Base-by-base conservation (phyloP, 768 basidiomycete species). In the Lentinula lateritia region DNA sequence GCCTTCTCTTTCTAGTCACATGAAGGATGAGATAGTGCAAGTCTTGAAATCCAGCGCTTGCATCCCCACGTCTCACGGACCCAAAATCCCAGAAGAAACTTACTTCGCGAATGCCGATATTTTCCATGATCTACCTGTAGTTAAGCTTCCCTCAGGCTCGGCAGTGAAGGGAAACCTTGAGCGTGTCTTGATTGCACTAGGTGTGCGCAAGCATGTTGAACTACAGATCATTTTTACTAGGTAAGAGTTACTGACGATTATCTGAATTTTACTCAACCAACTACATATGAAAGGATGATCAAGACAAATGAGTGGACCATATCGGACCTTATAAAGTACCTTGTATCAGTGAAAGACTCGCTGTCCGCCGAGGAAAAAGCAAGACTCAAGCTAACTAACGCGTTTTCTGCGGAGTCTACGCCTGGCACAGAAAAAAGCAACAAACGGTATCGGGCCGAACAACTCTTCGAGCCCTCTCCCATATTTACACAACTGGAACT, bases 141-240 rank as follows among this genome's bases (percentile, higher is more conserved):
- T 95, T 6, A 81, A 76, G 1, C 75, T 97, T 50, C 82, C 92
- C 1, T 90, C 88, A 5, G 85, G 83, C 2, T 66, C 75, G 1
- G 58, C 70, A 0, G 76, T 95, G 65, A 93, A 90, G 69, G 88
- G 87, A 0, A 72, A 78, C 5, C 69, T 93, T 65, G 93, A 95
- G 69, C 88, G 83, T 64, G 71, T 93, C 2, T 73, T 94, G 6
- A 76, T 83, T 34, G 82, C 80, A 1, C 74, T 98, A 0, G 96
- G 94, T 10, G 92, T 98, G 10, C 83, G 93, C 16, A 92, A 87
- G 69, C 94, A 95, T 64, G 93, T 98, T 6, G 92, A 98, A 62
- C 78, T 98, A 1, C 95, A 98, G 71, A 77, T 97, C 2, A 82
- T 99, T n/a, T 99, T 99, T 69, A 84, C 89, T 58, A 81, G 95